Conservation (phyloP, 345 rosid genomes). For the Carallia pectinifolia region DNA sequence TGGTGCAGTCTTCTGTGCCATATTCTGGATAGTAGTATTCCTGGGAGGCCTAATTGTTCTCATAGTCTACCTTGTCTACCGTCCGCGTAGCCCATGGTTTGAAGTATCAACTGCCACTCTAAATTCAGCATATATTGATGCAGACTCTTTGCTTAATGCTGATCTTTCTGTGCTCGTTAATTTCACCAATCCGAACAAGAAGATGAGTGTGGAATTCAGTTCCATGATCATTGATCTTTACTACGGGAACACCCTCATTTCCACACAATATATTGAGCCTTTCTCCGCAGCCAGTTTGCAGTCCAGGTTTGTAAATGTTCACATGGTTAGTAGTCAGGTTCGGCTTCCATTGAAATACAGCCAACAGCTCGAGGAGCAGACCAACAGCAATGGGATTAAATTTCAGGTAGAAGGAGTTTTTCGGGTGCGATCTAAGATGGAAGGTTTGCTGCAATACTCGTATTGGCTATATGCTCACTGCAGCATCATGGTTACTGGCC, state of each 20-base stretch:
- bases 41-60: conserved; percentile 65
- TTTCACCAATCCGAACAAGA: conserved; percentile 87
- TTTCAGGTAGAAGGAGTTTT: conserved; percentile 62
- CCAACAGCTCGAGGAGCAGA: conserved; percentile 48
- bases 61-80: conserved; percentile 66
- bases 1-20: conserved; percentile 54
- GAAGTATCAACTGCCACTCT: conserved; percentile 62
- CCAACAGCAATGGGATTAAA: conserved; percentile 44
- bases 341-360: conserved; percentile 46
- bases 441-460: conserved; percentile 64
- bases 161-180: conserved; percentile 66
- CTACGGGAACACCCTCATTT: conserved; percentile 55
- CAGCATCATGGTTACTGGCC: conserved; percentile 47
- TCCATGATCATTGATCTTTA: conserved; percentile 59
- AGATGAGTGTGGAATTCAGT: conserved; percentile 68
- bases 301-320: conserved; percentile 48
- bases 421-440: conserved; percentile 61
- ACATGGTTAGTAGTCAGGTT: conserved; percentile 77
- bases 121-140: conserved; percentile 72
- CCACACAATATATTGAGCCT: conserved; percentile 65
- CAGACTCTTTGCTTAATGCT: conserved; percentile 62
- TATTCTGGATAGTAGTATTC: conserved; percentile 54
- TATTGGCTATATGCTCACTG: conserved; percentile 66
- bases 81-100: conserved; percentile 66
- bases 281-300: conserved; percentile 49